phyloP scores from a whole-genome alignment of 257 asterid genomes.

The Petrea volubilis region DNA sequence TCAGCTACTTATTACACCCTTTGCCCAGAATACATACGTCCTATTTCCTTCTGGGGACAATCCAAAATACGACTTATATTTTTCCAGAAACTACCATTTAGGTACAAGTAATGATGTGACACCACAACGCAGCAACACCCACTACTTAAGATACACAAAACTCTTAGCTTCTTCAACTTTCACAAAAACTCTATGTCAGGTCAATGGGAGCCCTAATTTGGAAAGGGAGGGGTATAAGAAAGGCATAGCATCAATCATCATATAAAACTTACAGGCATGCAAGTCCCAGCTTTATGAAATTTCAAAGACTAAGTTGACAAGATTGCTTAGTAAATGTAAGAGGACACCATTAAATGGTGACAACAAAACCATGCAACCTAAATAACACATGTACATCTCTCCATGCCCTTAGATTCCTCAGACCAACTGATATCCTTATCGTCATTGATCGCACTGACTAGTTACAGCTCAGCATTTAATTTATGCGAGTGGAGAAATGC shows the following conservation, averaged over 20 bases:
- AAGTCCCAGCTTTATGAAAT: constrained; percentile 2
- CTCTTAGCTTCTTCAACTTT: no score
- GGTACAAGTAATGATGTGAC: no score
- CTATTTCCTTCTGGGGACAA: no score
- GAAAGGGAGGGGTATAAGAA: no score
- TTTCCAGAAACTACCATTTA: no score
- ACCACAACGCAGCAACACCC: no score
- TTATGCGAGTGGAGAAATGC: background rate
- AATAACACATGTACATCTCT: background rate
- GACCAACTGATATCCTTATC: constrained; percentile 4
- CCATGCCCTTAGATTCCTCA: constrained; percentile 9
- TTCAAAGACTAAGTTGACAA: background rate
- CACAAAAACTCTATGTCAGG: no score
- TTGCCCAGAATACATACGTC: no score
- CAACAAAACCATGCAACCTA: background rate
- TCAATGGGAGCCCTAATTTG: no score
- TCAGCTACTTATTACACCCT: no score
- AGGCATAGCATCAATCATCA: background rate
- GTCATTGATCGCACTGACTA: background rate
- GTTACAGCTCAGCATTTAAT: constrained; percentile 6
- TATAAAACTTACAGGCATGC: background rate
- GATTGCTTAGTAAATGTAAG: background rate
- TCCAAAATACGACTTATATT: no score
- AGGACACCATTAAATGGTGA: background rate
- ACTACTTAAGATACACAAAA: no score